Conservation (phyloP, 2,329 filamentous ascomycete species). For the Ceratocystis harringtonii region DNA sequence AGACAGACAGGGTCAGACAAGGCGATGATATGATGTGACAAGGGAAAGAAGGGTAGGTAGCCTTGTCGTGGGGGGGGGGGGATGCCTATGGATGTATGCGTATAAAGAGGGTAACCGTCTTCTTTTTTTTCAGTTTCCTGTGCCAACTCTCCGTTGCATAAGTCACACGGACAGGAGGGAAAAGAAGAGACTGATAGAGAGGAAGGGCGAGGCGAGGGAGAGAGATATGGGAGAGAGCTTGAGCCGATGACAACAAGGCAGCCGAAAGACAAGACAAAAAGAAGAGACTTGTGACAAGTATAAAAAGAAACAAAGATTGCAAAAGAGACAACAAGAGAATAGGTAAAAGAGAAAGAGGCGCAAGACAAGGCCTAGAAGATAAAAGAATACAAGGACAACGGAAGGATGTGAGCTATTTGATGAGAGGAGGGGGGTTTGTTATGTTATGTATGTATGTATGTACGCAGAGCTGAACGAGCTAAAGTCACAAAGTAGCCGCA, state of each 20-base stretch:
- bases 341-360: background rate
- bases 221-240: background rate
- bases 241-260: background rate
- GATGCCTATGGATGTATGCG: background rate
- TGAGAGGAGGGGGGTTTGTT: background rate
- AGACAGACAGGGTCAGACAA: background rate
- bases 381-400: conserved; percentile 5
- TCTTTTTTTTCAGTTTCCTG: background rate
- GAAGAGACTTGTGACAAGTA: background rate
- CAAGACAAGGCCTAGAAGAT: background rate
- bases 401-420: conserved; percentile 2
- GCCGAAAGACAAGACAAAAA: background rate
- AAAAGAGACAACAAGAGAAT: background rate
- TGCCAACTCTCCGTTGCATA: background rate
- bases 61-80: background rate
- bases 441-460: background rate
- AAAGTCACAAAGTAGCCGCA: background rate
- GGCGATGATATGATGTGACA: background rate
- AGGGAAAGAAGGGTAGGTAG: background rate
- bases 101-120: background rate
- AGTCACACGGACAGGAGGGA: background rate
- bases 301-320: background rate
- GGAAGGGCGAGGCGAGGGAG: background rate
- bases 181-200: too few species aligned
- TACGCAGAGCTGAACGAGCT: background rate